Percentiles rank a stretch among this genome's conserved stretches.
Evolutionary conservation across 305 asterid genomes (phyloP).

Genomic region (Lippia alba): DNA sequence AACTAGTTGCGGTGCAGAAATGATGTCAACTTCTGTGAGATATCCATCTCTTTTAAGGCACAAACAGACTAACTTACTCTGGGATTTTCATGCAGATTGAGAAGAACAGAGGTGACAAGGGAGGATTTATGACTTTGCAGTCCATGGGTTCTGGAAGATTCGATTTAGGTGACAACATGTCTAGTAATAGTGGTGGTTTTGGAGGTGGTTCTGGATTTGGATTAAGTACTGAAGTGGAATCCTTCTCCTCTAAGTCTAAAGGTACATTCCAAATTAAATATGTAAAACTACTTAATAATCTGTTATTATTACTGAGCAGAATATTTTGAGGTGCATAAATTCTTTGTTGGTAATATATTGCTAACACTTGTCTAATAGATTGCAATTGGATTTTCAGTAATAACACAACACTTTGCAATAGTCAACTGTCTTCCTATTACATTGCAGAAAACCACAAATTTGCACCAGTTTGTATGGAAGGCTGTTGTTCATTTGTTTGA

Average conservation of each 20-base stretch:
- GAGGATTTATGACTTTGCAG: conserved; percentile 60
- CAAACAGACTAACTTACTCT: conserved; percentile 23
- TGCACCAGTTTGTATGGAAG: background rate
- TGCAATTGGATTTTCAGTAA: conserved; percentile 3
- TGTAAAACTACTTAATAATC: conserved; percentile 13
- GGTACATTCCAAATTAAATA: conserved; percentile 43
- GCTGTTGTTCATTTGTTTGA: background rate
- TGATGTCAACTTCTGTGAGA: conserved; percentile 7
- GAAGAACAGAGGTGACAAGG: conserved; percentile 62
- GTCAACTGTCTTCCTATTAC: conserved; percentile 3
- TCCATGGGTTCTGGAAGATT: conserved; percentile 64
- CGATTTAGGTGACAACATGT: conserved; percentile 49
- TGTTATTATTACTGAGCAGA: background rate
- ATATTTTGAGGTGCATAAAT: conserved; percentile 7
- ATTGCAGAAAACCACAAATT: conserved; percentile 1
- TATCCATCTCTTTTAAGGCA: conserved; percentile 20
- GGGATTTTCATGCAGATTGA: conserved; percentile 44
- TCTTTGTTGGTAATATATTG: conserved; percentile 7
- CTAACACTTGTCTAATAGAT: conserved; percentile 17
- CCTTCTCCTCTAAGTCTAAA: conserved; percentile 66
- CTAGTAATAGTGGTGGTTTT: conserved; percentile 55
- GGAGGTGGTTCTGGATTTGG: conserved; percentile 72
- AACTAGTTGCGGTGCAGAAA: conserved; percentile 18
- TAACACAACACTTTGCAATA: background rate
- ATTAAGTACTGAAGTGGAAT: conserved; percentile 63